phyloP scores from a whole-genome alignment of 75 land plant genomes.

The Azolla pinnata region DNA sequence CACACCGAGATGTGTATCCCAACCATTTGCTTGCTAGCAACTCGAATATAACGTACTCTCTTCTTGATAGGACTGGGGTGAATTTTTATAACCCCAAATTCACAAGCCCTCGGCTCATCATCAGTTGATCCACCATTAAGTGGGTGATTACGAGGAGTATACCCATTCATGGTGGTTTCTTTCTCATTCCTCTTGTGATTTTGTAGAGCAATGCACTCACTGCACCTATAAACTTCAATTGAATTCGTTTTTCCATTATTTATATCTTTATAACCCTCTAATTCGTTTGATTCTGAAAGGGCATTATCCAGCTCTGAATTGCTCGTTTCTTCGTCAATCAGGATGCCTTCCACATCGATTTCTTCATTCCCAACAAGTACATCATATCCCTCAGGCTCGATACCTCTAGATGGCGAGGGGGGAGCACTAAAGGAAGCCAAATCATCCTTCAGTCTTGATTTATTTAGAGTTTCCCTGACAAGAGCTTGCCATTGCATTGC shows the following conservation, averaged over 20 bases:
- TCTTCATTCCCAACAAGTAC: not conserved
- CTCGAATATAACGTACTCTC: constrained; percentile 41
- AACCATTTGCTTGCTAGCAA: constrained; percentile 97
- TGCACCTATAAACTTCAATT: not conserved
- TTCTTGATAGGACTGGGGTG: constrained; percentile 19
- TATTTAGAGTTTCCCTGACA: constrained; percentile 19
- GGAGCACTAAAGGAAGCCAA: too few relatives aligned
- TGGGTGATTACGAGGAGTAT: too few relatives aligned
- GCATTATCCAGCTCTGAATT: not conserved
- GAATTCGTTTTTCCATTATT: not conserved
- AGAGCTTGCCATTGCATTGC: constrained; percentile 19
- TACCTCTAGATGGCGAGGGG: constrained; percentile 62
- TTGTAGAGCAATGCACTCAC: not conserved
- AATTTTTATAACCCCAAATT: not conserved
- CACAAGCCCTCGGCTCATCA: not conserved
- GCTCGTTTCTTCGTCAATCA: constrained; percentile 1
- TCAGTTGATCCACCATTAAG: not conserved
- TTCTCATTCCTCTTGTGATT: too few relatives aligned
- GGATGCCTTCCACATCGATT: not conserved
- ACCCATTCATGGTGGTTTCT: too few relatives aligned
- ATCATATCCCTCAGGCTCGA: constrained; percentile 36
- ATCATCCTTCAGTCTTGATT: not conserved
- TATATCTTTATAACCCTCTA: not conserved
- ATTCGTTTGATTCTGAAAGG: too few relatives aligned
- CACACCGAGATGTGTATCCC: constrained; percentile 78